A percentile compares a stretch with the other conserved stretches of the same genome.
Evolutionary conservation across 208 protist genomes (phyloP).

Genomic region (Trypanosoma avium): DNA sequence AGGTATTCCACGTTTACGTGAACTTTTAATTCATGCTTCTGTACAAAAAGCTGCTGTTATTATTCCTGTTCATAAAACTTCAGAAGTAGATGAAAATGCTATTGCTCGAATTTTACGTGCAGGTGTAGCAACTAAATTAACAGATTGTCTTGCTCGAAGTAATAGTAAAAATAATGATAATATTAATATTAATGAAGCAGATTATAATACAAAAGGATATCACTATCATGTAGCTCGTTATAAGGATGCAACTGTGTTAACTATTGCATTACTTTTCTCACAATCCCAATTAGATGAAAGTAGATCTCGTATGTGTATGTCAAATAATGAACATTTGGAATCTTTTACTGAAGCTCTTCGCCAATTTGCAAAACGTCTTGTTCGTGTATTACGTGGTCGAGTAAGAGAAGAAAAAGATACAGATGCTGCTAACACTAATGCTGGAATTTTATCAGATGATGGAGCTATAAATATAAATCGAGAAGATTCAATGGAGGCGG

Average conservation of each 20-base stretch:
- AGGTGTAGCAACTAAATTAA: conserved; percentile 48
- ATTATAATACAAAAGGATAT: conserved; percentile 33
- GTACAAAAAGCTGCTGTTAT: conserved; percentile 85
- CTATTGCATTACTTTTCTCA: conserved; percentile 82
- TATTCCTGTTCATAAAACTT: conserved; percentile 78
- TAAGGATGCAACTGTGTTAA: conserved; percentile 43
- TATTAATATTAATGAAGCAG: not conserved
- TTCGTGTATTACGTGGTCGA: conserved; percentile 50
- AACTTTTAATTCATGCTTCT: conserved; percentile 98
- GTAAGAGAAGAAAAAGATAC: conserved; percentile 26
- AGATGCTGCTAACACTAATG: conserved; percentile 1
- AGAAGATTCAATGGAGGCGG: conserved; percentile 30
- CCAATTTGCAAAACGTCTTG: conserved; percentile 55
- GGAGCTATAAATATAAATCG: not conserved
- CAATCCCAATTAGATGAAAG: conserved; percentile 41
- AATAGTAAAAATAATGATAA: not conserved
- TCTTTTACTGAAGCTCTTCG: conserved; percentile 59
- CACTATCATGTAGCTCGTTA: conserved; percentile 65
- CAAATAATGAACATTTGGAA: conserved; percentile 58
- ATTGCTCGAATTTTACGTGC: conserved; percentile 60
- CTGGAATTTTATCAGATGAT: not conserved
- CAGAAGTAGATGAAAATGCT: conserved; percentile 56
- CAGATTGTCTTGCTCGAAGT: conserved; percentile 66
- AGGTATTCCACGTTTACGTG: conserved; percentile 98
- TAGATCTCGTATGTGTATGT: conserved; percentile 74